Evolutionary conservation across 768 basidiomycete genomes (phyloP), one percentile per base, ranked within the genome.

Genomic region (Tubosaeta sp.): DNA sequence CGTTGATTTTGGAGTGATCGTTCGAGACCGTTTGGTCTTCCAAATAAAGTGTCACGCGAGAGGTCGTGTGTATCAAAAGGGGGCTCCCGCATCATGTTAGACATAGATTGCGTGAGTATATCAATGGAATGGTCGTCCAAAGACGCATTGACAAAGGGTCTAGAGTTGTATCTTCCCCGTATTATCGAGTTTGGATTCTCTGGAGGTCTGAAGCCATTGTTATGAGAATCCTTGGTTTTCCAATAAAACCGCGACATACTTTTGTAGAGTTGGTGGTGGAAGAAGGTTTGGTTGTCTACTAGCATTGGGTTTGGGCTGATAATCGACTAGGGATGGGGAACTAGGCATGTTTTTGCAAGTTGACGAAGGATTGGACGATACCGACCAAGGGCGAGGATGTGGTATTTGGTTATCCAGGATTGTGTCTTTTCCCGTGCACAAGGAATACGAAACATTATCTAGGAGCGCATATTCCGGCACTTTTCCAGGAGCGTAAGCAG

Each of bases 241-340:
- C 31, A n/a, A 4, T 13, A 42, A 22, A 8, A 4, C 19, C 25
- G 18, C 13, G 31, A 27, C 7, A n/a, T 50, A 64, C 59, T 51
- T 62, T 52, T 30, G 42, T 16, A n/a, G n/a, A 12, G 36, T 13
- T 21, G 19, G 22, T 11, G 21, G 19, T 5, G 40, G 25, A 18
- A 25, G 45, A 48, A 35, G 46, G 24, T 19, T 25, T 16, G 31
- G 12, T 6, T 25, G 27, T 16, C 44, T 29, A 40, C 24, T 34
- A 24, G 27, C 12, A 6, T 19, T 45, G 27, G 51, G 44, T 39
- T 61, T 62, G 11, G 47, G 51, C 35, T 46, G 44, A 39, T 51
- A 24, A 36, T 45, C 36, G 6, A 46, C 44, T 29, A 32, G 16
- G 50, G 50, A 59, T 21, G 52, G 46, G 9, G 43, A 34, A 21